Evolutionary conservation across 768 basidiomycete species (phyloP), one percentile per base, ranked within the genome.

Genomic region (Amanita brunnescens): DNA sequence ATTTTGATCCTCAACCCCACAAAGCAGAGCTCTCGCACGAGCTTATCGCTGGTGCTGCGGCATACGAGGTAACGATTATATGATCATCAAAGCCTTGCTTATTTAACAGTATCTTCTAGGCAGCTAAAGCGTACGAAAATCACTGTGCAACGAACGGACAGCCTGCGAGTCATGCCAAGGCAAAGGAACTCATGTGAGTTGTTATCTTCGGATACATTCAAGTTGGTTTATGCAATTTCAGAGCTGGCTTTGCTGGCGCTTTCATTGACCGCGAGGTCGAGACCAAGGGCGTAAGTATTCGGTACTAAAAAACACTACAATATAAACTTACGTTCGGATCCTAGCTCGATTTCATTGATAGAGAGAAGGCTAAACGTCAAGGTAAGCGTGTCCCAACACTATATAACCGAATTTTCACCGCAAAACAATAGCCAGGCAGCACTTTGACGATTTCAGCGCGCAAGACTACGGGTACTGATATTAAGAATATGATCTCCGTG

Each of bases 11-110:
- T n/a, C n/a, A n/a, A 12, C 73, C 71, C 10, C 82, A 84, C 70
- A 67, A 81, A 66, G 77, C 83, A 1, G 51, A 64, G 51, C 65
- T 85, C 48, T 76, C 80, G 5, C 85, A 87, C 62, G 81, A 87
- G 64, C 62, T 86, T 41, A 73, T 87, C 54, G 80, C 81, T 40
- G 83, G 67, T 37, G 85, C 85, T 35, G 85, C 84, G 3, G 65
- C 81, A 24, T 87, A 72, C 64, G 81, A 80, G 72, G 82, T 78
- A 26, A 9, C 64, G 44, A 21, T 14, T 9, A 21, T 16, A 5
- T 14, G 16, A 12, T 29, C 34, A 3, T 35, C 35, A 16, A 33
- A 16, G 30, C 29, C 9, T 39, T 46, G 18, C 21, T 29, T 3
- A 20, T 23, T 29, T 29, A 18, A 14, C 23, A 14, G 29, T 26